These are phyloP conservation scores for Colletotrichum sp. DNA, from an alignment of 2,329 filamentous ascomycete genomes.

Conservation along the genomic window DNA sequence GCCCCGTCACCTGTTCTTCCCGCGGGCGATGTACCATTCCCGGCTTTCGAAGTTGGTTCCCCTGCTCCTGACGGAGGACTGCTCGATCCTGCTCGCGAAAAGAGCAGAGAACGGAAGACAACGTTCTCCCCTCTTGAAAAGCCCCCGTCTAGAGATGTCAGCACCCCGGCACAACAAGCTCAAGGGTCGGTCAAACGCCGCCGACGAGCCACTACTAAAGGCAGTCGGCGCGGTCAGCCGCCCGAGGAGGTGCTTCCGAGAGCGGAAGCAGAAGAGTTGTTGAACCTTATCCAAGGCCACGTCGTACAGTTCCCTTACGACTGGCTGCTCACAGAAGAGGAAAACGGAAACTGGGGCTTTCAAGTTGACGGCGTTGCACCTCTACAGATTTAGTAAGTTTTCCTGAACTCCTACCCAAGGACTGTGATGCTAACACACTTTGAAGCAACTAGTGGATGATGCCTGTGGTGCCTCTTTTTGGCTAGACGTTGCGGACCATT, in stretches of 20 bases:
- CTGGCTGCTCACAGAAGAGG: constrained; percentile 91
- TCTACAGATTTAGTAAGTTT: constrained; percentile 90
- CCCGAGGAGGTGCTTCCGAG: constrained; percentile 78
- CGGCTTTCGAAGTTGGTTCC: constrained; percentile 44
- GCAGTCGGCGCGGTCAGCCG: constrained; percentile 66
- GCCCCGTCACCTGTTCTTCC: constrained; percentile 46
- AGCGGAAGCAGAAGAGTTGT: constrained; percentile 79
- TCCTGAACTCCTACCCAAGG: too few relatives aligned
- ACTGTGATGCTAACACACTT: constrained; percentile 27
- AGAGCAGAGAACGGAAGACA: constrained; percentile 52
- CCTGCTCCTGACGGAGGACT: constrained; percentile 27
- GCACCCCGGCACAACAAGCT: constrained; percentile 32
- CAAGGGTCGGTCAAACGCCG: constrained; percentile 62
- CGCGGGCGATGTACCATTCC: constrained; percentile 49
- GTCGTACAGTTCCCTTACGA: constrained; percentile 94
- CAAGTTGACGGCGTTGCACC: constrained; percentile 95
- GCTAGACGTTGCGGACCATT: background rate
- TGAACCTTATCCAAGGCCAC: constrained; percentile 84
- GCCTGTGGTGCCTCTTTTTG: background rate
- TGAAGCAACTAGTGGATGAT: constrained; percentile 34
- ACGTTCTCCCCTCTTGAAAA: constrained; percentile 62
- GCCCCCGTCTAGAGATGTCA: constrained; percentile 41
- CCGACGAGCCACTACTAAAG: constrained; percentile 72
- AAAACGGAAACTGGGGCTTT: constrained; percentile 94
- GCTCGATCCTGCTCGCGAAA: constrained; percentile 38